These are phyloP conservation scores for Fagopyrum homotropicum DNA, from an alignment of 148 eudicot genomes.

Conservation along the genomic window DNA sequence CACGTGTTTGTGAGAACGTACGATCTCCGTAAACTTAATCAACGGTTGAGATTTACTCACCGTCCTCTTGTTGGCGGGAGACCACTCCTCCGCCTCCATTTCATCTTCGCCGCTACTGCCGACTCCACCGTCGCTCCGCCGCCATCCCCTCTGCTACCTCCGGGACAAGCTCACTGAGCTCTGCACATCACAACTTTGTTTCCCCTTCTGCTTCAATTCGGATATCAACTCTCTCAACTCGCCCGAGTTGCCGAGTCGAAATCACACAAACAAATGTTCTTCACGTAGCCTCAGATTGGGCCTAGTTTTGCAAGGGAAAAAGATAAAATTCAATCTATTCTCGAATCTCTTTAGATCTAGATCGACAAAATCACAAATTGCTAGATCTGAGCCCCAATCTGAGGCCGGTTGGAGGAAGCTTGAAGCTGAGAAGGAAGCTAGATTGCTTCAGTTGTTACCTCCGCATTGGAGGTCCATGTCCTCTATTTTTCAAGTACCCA, in stretches of 20 bases:
- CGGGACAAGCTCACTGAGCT: constrained; percentile 51
- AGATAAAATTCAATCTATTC: no score
- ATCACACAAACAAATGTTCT: no score
- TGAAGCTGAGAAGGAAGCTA: no score
- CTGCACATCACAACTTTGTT: constrained; percentile 44
- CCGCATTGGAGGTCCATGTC: no score
- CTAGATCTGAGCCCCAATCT: no score
- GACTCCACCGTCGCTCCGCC: constrained; percentile 12
- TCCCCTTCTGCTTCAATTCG: constrained; percentile 27
- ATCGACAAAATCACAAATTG: no score
- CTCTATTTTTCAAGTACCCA: no score
- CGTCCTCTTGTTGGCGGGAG: constrained; percentile 10
- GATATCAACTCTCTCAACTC: constrained; percentile 34
- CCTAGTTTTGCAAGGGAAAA: no score
- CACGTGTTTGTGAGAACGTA: constrained; percentile 24
- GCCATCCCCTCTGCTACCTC: constrained; percentile 23
- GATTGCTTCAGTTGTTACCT: no score
- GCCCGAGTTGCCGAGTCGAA: constrained; percentile 24
- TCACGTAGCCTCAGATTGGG: no score
- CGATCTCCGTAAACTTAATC: constrained; percentile 33
- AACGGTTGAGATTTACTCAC: constrained; percentile 27
- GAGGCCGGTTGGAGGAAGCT: no score
- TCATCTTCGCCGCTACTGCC: constrained; percentile 19
- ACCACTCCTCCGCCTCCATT: constrained; percentile 20
- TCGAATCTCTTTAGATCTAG: no score